These are phyloP conservation scores for Mortierella claussenii DNA, from an alignment of 192 early-diverging fungal species.

Conservation along the genomic window DNA sequence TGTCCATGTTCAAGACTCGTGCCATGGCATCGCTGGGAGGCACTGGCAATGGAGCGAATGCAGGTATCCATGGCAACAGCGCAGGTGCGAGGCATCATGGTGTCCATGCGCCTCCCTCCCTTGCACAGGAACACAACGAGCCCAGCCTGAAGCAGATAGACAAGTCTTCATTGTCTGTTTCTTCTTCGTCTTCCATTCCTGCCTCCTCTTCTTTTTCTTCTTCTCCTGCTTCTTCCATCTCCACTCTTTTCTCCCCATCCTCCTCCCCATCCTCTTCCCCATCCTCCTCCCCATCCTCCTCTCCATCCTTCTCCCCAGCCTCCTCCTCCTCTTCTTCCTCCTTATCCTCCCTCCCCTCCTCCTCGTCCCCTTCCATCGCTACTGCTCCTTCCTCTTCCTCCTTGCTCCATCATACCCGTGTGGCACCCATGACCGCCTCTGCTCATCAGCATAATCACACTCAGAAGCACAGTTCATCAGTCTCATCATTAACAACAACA, in stretches of 20 bases:
- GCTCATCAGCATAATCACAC: neutral
- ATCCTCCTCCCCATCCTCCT: neutral
- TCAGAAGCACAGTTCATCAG: too few relatives aligned
- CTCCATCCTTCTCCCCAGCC: neutral
- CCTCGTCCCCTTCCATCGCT: neutral
- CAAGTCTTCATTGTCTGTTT: neutral
- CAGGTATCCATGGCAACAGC: too few relatives aligned
- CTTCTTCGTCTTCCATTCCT: neutral
- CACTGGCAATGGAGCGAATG: too few relatives aligned
- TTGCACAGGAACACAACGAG: neutral
- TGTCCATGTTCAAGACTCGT: constrained; percentile 17
- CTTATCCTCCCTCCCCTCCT: neutral
- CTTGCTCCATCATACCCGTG: neutral
- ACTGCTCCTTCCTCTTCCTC: neutral
- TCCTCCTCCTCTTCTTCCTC: neutral
- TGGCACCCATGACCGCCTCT: neutral
- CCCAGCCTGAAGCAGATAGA: neutral
- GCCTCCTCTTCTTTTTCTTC: neutral
- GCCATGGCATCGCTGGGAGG: neutral
- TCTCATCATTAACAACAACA: too few relatives aligned
- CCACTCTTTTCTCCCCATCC: neutral
- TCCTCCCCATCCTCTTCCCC: neutral
- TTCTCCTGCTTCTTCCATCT: neutral
- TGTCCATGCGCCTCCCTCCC: neutral
- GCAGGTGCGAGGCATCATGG: too few relatives aligned